Conservation (phyloP, 2,329 filamentous ascomycete genomes). For the Elsinoe arachidis region DNA sequence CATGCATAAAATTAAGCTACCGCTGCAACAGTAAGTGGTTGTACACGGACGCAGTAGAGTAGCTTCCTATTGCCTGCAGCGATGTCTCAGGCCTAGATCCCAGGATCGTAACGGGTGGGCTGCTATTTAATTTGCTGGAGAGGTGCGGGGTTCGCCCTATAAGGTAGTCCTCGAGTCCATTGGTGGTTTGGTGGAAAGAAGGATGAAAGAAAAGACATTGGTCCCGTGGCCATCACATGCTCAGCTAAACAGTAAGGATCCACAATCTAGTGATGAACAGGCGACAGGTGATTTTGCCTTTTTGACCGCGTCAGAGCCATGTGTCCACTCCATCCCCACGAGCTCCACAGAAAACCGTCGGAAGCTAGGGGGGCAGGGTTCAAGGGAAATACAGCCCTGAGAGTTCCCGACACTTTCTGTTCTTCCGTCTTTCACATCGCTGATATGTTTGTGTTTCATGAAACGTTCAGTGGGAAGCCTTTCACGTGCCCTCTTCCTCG, state of each 20-base stretch:
- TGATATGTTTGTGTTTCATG: no score
- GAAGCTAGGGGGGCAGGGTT: no score
- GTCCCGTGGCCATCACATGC: not conserved
- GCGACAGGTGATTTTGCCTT: not conserved
- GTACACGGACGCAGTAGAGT: not conserved
- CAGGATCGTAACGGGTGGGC: not conserved
- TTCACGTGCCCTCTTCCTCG: no score
- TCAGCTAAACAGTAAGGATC: not conserved
- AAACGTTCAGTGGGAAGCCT: no score
- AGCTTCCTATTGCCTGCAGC: not conserved
- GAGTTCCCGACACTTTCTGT: no score
- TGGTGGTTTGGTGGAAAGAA: not conserved
- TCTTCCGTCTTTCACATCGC: no score
- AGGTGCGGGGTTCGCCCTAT: not conserved
- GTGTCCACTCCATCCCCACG: not conserved
- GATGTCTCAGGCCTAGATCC: slow-evolving; percentile 6
- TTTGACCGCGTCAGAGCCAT: not conserved
- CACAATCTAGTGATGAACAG: not conserved
- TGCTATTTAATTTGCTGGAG: not conserved
- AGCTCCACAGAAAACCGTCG: no score
- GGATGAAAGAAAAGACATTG: not conserved
- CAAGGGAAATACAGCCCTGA: no score
- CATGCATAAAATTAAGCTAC: slow-evolving; percentile 9
- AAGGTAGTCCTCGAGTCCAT: not conserved
- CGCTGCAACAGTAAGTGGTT: not conserved